phyloP scores from a whole-genome alignment of 2,329 filamentous ascomycete genomes.

The Botrytis elliptica region DNA sequence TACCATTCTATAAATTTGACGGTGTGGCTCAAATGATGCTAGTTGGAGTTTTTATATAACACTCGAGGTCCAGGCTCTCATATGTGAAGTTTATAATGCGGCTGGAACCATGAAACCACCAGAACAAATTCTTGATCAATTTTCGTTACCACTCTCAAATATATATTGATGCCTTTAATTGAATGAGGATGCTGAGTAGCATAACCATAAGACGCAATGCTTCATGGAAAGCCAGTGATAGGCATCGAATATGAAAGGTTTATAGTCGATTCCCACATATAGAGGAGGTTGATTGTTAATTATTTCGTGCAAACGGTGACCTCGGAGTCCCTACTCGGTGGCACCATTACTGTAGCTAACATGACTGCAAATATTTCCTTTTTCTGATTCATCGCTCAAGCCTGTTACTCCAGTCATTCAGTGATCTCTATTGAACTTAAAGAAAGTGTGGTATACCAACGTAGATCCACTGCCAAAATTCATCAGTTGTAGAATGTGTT shows the following conservation, averaged over 20 bases:
- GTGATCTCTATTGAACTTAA: not conserved
- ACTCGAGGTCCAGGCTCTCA: no score
- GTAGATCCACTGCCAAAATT: no score
- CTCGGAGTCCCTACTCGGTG: not conserved
- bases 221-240: not conserved
- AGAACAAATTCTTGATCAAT: not conserved
- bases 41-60: no score
- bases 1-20: no score
- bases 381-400: not conserved
- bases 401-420: not conserved
- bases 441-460: not conserved
- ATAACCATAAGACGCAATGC: not conserved
- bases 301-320: not conserved
- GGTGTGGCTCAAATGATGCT: no score
- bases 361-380: not conserved
- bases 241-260: not conserved
- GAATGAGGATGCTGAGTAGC: not conserved
- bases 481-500: not conserved
- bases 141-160: not conserved
- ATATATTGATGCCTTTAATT: not conserved
- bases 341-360: not conserved
- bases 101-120: not conserved
- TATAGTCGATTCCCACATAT: not conserved
- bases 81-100: no score
- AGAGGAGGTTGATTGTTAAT: not conserved